phyloP scores from a whole-genome alignment of 1,139 yeast species.

The Kurtzmaniella quercitrusa region DNA sequence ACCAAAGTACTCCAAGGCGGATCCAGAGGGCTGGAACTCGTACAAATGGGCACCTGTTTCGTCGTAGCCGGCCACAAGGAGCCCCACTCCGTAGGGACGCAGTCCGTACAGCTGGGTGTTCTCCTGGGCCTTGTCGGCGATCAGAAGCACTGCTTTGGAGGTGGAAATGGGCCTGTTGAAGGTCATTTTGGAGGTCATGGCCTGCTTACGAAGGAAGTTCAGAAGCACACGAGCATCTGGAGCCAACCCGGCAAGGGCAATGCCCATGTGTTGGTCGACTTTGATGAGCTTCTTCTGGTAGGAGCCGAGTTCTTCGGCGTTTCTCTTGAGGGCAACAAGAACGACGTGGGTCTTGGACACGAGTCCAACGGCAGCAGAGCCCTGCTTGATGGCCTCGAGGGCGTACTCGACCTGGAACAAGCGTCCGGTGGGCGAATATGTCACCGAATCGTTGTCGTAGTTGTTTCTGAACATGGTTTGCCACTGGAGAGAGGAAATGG shows the following conservation, averaged over 20 bases:
- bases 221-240: conserved; percentile 96
- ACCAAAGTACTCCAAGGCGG: conserved; percentile 85
- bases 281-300: conserved; percentile 91
- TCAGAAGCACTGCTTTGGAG: conserved; percentile 74
- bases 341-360: conserved; percentile 85
- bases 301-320: conserved; percentile 95
- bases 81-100: conserved; percentile 97
- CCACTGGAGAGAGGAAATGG: background rate
- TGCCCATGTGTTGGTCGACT: conserved; percentile 89
- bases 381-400: conserved; percentile 95
- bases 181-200: conserved; percentile 81
- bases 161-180: conserved; percentile 87
- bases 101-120: conserved; percentile 96
- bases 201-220: conserved; percentile 85
- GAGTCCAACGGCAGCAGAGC: conserved; percentile 94
- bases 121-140: conserved; percentile 95
- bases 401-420: conserved; percentile 96
- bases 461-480: conserved; percentile 80
- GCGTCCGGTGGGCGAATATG: conserved; percentile 96
- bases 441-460: conserved; percentile 96
- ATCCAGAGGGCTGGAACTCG: conserved; percentile 96
- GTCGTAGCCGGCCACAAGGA: conserved; percentile 87
- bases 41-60: conserved; percentile 90
- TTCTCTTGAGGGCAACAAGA: conserved; percentile 87
- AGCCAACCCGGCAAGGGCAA: conserved; percentile 95